A percentile compares a stretch with the other conserved stretches of the same genome.
Conservation (phyloP, 2,329 filamentous ascomycete genomes). For the Penicillium paneum region DNA sequence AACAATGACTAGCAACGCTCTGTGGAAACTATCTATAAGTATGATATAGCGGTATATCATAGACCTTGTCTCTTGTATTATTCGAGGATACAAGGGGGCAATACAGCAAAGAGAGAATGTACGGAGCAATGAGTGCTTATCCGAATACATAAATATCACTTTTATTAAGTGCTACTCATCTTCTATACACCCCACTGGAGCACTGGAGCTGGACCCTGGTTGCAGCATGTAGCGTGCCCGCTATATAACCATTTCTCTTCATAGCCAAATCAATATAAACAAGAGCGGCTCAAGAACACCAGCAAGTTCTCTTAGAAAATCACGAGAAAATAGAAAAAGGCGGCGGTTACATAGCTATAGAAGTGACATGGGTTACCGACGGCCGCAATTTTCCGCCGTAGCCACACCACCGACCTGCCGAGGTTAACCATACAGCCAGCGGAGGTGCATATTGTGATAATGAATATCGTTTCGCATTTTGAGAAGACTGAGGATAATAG, state of each 20-base stretch:
- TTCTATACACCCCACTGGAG: neutral
- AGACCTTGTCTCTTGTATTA: too few species aligned
- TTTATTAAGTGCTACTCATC: neutral
- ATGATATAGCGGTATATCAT: neutral
- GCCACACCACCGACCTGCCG: slow-evolving; percentile 29
- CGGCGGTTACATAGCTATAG: neutral
- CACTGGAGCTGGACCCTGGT: neutral
- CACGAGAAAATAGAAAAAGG: neutral
- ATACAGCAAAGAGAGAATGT: neutral
- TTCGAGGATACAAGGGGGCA: neutral
- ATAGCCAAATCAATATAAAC: neutral
- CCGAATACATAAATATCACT: neutral
- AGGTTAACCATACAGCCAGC: slow-evolving; percentile 28
- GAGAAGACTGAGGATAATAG: too few species aligned
- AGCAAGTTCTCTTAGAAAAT: neutral
- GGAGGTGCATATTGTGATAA: neutral
- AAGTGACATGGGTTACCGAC: neutral
- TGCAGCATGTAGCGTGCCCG: too few species aligned
- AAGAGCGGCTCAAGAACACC: neutral
- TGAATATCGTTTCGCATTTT: neutral
- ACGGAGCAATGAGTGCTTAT: neutral
- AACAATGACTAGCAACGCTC: neutral
- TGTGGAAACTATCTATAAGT: neutral
- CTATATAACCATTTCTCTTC: neutral
- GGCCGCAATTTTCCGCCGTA: neutral